These are phyloP conservation scores for Colletotrichum aenigma DNA, from an alignment of 2,329 filamentous ascomycete species.

Conservation along the genomic window DNA sequence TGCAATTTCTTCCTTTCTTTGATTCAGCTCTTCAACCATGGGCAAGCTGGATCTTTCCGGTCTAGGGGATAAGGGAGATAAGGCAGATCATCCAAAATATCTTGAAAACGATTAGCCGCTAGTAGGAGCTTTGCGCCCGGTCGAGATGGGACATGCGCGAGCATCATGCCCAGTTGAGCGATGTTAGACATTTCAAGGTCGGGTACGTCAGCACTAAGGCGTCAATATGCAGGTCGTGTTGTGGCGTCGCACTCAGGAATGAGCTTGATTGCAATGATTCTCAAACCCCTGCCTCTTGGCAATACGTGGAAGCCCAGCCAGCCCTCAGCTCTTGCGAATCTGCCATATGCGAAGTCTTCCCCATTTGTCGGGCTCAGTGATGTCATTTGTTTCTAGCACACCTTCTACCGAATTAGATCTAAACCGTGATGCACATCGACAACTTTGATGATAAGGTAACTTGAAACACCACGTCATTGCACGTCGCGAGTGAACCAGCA, in stretches of 20 bases:
- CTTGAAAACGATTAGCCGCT: background rate
- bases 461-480: no score
- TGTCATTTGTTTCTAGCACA: background rate
- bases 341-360: rapidly evolving
- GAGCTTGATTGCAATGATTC: background rate
- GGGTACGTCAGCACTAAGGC: background rate
- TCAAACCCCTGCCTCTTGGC: background rate
- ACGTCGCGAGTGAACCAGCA: no score
- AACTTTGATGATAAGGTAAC: rapidly evolving
- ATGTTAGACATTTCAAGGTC: rapidly evolving
- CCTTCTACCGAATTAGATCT: rapidly evolving
- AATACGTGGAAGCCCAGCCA: rapidly evolving
- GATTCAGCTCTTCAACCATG: no score
- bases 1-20: rapidly evolving
- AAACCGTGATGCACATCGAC: background rate
- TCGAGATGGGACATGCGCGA: background rate
- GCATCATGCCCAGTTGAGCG: background rate
- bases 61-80: rapidly evolving
- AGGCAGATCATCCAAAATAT: no score
- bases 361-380: background rate
- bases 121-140: background rate
- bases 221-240: background rate
- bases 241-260: background rate
- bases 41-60: no score
- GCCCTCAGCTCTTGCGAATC: rapidly evolving